These are phyloP conservation scores for Stevia rebaudiana DNA, from an alignment of 140 eudicot genomes.

Conservation along the genomic window DNA sequence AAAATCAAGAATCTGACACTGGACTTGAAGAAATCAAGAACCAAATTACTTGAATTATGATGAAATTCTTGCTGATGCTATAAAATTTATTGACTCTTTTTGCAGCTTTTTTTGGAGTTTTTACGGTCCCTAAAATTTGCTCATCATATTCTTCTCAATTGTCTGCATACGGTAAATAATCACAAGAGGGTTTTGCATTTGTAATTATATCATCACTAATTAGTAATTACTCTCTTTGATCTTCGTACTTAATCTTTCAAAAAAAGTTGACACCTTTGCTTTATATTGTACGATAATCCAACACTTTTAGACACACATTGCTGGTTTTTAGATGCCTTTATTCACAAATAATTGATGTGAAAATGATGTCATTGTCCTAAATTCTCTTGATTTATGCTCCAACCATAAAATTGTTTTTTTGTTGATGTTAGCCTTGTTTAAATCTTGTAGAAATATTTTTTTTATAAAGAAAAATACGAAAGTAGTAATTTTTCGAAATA, in stretches of 20 bases:
- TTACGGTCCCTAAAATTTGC: conserved; percentile 77
- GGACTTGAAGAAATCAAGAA: not conserved
- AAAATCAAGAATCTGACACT: conserved; percentile 16
- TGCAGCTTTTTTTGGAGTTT: conserved; percentile 84
- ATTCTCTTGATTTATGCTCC: not conserved
- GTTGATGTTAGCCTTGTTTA: not conserved
- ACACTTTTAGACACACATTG: conserved; percentile 9
- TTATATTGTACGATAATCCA: conserved; percentile 6
- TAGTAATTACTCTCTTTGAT: conserved; percentile 17
- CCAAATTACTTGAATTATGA: conserved; percentile 15
- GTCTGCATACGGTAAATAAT: conserved; percentile 56
- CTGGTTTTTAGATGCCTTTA: conserved; percentile 19
- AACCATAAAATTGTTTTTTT: not conserved
- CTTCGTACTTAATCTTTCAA: conserved; percentile 16
- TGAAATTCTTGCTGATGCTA: conserved; percentile 17
- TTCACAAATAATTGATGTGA: conserved; percentile 6
- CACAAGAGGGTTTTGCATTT: conserved; percentile 19
- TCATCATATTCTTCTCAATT: conserved; percentile 77
- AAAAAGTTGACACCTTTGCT: conserved; percentile 18
- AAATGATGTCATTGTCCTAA: not conserved
- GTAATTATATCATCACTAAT: conserved; percentile 16
- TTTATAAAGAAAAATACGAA: not conserved
- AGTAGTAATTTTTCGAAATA: not conserved
- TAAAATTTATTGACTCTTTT: conserved; percentile 3
- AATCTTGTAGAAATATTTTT: not conserved